These are phyloP conservation scores for Leersia perrieri DNA, from an alignment of 176 grass and related monocot species.

Conservation along the genomic window DNA sequence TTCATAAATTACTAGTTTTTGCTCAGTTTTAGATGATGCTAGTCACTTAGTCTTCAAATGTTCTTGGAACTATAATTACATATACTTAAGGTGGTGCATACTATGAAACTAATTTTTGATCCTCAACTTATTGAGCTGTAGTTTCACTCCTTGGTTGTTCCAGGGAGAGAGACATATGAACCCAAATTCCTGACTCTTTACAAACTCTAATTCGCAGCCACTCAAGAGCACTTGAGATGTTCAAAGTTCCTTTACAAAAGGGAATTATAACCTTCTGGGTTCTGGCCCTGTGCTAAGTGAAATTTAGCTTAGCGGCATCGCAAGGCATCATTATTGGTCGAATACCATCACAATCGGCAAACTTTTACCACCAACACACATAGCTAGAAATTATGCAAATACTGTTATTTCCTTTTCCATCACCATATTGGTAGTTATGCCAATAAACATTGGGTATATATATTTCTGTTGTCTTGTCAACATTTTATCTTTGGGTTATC, in stretches of 20 bases:
- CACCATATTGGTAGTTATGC: not conserved
- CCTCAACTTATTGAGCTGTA: not conserved
- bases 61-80: not conserved
- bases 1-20: not conserved
- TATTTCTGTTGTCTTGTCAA: constrained; percentile 2
- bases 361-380: not conserved
- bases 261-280: not conserved
- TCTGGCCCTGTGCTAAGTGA: not conserved
- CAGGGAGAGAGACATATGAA: constrained; percentile 4
- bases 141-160: not conserved
- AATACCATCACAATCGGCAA: not conserved
- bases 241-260: not conserved
- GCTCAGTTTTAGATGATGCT: not conserved
- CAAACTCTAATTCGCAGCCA: not conserved
- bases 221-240: not conserved
- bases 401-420: not conserved
- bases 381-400: not conserved
- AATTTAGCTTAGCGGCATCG: not conserved
- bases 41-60: not conserved
- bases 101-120: not conserved
- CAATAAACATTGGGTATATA: not conserved
- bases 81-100: not conserved
- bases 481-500: constrained; percentile 12
- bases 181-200: not conserved
- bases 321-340: not conserved